Evolutionary conservation across 495 filamentous ascomycete species (phyloP), one percentile per base, ranked within the genome.

Genomic region (Letharia columbiana): DNA sequence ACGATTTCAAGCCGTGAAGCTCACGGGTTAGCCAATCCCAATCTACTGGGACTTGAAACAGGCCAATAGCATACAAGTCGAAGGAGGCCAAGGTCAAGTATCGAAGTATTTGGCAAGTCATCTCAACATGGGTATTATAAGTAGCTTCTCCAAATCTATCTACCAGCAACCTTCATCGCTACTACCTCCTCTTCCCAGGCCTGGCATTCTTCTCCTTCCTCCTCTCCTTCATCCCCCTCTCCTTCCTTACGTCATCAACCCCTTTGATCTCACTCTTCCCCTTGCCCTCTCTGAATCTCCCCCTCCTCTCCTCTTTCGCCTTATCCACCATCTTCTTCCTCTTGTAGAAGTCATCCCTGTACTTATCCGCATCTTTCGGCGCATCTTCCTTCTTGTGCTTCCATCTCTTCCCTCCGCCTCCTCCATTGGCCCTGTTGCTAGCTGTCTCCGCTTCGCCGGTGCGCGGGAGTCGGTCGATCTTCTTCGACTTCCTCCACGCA

Each of bases 291-390:
- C 78, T 84, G 66, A 89, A 91, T 67, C 84, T 84, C 42, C 87
- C 86, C 44, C 91, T 81, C 23, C 91, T 82, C 78, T 89, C 90
- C 77, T 96, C 89, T 77, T 87, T 89, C 40, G 95, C 92, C 70
- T 91, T 91, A 12, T 84, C 86, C 40, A 91, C 88, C 75, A 88
- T 86, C 87, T 92, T 92, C 86, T 94, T 96, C 81, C 87, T 86
- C 75, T 85, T 85, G 70, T 96, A 83, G 73, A 88, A 98, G 75
- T 98, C 92, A 73, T 90, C 89, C 54, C 94, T 80, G 71, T 84
- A 90, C 75, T 89, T 92, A 79, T 98, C 94, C 11, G 94, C 90
- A 66, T 87, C 86, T 80, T 97, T 97, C 65, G 95, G 92, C 66
- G 92, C 91, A 78, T 84, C 85, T 73, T 94, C 87, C 71, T 84